A percentile compares a stretch with the other conserved stretches of the same genome.
phyloP scores from a whole-genome alignment of 352 stramenopile species.

The Phytophthora megakarya region DNA sequence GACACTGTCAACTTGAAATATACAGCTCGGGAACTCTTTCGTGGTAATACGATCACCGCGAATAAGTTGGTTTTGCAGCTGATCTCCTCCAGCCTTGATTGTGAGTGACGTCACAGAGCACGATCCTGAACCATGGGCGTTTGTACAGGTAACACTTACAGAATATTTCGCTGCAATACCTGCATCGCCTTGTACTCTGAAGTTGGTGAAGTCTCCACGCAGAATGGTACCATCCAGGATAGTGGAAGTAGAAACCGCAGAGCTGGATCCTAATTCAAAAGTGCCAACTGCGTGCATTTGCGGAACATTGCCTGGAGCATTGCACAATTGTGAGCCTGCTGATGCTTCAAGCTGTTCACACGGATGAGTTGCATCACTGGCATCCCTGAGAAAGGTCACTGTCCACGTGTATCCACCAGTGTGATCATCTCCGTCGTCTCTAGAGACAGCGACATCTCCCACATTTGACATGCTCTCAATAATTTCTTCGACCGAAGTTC shows the following conservation, averaged over 20 bases:
- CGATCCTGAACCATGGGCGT: not conserved
- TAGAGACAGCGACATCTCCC: slow-evolving; percentile 92
- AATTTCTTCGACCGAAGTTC: slow-evolving; percentile 95
- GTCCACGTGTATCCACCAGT: slow-evolving; percentile 96
- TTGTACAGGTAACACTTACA: slow-evolving; percentile 19
- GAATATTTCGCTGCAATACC: slow-evolving; percentile 50
- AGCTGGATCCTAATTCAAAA: slow-evolving; percentile 40
- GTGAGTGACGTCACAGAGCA: slow-evolving; percentile 18
- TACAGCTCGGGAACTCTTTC: slow-evolving; percentile 48
- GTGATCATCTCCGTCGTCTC: slow-evolving; percentile 78
- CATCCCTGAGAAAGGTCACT: slow-evolving; percentile 94
- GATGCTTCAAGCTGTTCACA: slow-evolving; percentile 72
- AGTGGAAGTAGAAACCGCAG: slow-evolving; percentile 28
- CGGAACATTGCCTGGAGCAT: slow-evolving; percentile 93
- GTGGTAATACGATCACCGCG: slow-evolving; percentile 63
- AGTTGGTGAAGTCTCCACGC: slow-evolving; percentile 87
- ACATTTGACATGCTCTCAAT: slow-evolving; percentile 94
- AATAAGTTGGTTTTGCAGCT: slow-evolving; percentile 40
- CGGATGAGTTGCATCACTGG: slow-evolving; percentile 36
- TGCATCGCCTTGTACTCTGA: slow-evolving; percentile 83
- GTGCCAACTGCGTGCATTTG: slow-evolving; percentile 56
- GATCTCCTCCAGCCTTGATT: slow-evolving; percentile 31
- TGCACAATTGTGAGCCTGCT: slow-evolving; percentile 80
- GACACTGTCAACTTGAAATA: slow-evolving; percentile 49
- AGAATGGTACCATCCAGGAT: slow-evolving; percentile 77